Evolutionary conservation across 257 asterid species (phyloP), one percentile per base, ranked within the genome.

Genomic region (Linaria vulgaris): DNA sequence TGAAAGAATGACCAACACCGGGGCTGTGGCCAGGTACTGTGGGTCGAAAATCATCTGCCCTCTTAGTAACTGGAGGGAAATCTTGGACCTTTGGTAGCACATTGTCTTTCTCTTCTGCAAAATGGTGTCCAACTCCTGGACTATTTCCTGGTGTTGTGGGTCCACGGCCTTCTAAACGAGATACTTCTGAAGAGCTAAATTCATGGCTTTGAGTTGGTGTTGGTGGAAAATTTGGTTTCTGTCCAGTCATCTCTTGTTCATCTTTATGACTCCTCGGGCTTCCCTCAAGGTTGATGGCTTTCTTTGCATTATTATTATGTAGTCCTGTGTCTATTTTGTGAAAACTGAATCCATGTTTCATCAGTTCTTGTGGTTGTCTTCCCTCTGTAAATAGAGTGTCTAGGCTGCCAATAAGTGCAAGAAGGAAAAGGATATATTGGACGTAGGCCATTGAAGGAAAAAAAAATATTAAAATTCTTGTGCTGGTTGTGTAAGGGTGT

Each of bases 101-200:
- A 66, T 38, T 59, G 51, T 4, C 55, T 19, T 61, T 62, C 66
- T 38, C 4, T 59, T 55, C 69, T 10, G 44, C 37, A 63, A 64
- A 65, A 14, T 71, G 67, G 70, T 87, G 95, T n/a, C 90, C 94
- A 11, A 80, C 64, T 43, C 94, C 88, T 15, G 90, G 90, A 67
- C 95, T 87, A 66, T 82, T 75, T 56, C 95, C 92, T n/a, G 84
- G 87, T 49, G 69, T 46, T 4, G 86, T 82, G 6, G 83, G 79
- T 57, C 74, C 78, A 61, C 75, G 66, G 52, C 64, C 76, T 19
- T 63, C 52, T n/a, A 43, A 53, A 34, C 5, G 54, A 19, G 54
- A 17, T 38, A 22, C 48, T 54, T 64, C 64, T 50, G 66, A 64
- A 43, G 54, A 62, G 24, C 45, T 43, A 15, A 61, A 17, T 59